Base-by-base conservation (phyloP, 1,284 basidiomycete species). In the Tylopilus sp. region DNA sequence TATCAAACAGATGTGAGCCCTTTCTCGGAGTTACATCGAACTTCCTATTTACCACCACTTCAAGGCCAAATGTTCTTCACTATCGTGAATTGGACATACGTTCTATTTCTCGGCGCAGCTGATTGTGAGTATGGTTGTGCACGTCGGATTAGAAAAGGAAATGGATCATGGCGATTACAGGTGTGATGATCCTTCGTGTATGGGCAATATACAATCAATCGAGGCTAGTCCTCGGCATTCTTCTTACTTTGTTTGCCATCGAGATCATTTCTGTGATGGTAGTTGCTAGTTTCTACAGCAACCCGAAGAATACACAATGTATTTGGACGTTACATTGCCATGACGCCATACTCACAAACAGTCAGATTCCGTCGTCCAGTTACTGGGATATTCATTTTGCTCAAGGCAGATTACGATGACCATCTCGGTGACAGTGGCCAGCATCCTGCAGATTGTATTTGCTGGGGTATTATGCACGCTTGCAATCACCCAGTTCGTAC, bases 331-430 rank as follows among this genome's bases (percentile, higher is more conserved):
- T 4, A 19, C 5, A 8, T 41, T 12, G 44, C 22, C 22, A 47
- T 47, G 44, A n/a, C 22, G 6, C 22, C 12, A n/a, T 41, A 22
- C 44, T n/a, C 8, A 47, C 44, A 18, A 47, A 47, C 16, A 44
- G 18, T 19, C 41, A 44, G 41, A 18, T 9, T n/a, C n/a, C n/a
- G 8, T 47, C 10, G 19, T 47, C 22, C 19, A 8, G 10, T 18
- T 10, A n/a, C 19, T 47, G 15, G 44, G 7, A 22, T 47, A 47
- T n/a, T 47, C 44, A 10, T n/a, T 47, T n/a, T 47, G 44, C 19
- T 9, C 22, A 3, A 7, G 0, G 9, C 22, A 16, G 22, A 1
- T 4, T n/a, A 47, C 44, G 6, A 9, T 8, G 44, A 1, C 8
- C 44, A 47, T 1, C 9, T 9, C 22, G 19, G 3, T 2, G 44